These are phyloP conservation scores for Claviceps purpurea DNA, from an alignment of 2,329 filamentous ascomycete species.

Conservation along the genomic window DNA sequence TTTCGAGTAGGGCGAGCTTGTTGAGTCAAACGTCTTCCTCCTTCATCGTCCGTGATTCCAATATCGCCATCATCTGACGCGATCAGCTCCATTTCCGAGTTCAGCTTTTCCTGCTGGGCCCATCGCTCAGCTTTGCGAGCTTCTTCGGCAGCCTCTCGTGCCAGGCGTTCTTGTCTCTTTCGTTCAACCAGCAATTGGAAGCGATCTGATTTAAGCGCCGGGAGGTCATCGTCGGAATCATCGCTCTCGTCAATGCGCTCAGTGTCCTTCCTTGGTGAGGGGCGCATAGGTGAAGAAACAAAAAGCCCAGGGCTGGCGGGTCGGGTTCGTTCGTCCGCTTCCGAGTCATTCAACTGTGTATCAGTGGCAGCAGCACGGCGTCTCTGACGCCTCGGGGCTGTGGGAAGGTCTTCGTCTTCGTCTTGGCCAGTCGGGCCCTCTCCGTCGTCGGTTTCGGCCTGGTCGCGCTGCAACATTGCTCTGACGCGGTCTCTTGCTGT, in stretches of 20 bases:
- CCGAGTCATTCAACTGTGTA: slow-evolving; percentile 11
- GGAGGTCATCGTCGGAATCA: slow-evolving; percentile 34
- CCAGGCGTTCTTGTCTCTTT: slow-evolving; percentile 59
- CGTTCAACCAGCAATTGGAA: slow-evolving; percentile 60
- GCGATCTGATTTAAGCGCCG: slow-evolving; percentile 38
- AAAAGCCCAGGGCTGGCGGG: slow-evolving; percentile 36
- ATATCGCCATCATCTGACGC: slow-evolving; percentile 28
- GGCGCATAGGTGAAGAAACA: slow-evolving; percentile 35
- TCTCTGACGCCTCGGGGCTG: slow-evolving; percentile 26
- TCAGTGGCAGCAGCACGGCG: slow-evolving; percentile 21
- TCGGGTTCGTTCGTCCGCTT: slow-evolving; percentile 8
- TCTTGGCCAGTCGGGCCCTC: slow-evolving; percentile 13
- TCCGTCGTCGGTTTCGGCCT: slow-evolving; percentile 14
- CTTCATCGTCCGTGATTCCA: slow-evolving; percentile 48
- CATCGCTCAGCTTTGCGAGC: slow-evolving; percentile 31
- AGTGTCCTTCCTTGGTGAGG: slow-evolving; percentile 16
- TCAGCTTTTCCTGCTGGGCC: slow-evolving; percentile 21
- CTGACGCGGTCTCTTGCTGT: slow-evolving; percentile 29
- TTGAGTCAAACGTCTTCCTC: slow-evolving; percentile 54
- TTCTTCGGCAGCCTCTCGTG: slow-evolving; percentile 47
- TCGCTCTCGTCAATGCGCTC: slow-evolving; percentile 19
- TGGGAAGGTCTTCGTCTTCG: slow-evolving; percentile 23
- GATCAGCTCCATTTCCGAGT: slow-evolving; percentile 22
- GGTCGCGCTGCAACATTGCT: slow-evolving; percentile 21
- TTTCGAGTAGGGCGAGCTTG: slow-evolving; percentile 59